Base-by-base conservation (phyloP, 208 protist species). In the Crithidia sp. region DNA sequence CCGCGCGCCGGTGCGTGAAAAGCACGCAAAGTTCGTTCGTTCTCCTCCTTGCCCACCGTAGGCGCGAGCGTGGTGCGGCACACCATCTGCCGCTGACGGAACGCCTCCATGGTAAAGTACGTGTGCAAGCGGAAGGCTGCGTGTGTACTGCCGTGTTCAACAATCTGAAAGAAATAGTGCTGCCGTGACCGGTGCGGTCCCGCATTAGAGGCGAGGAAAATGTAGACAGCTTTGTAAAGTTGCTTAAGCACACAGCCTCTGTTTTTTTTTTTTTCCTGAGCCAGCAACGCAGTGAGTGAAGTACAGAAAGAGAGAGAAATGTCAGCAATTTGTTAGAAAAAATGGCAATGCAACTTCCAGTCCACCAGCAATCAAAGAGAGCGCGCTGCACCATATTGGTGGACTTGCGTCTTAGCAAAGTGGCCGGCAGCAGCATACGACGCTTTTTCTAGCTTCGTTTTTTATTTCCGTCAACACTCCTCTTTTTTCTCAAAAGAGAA, bases 1-100 rank as follows among this genome's bases (percentile, higher is more conserved):
- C 36, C 58, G 47, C 60, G 72, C 19, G 67, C 65, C 0, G 82
- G 78, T 0, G 82, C 75, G 41, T 74, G 75, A 54, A 84, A 84
- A 17, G 74, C 52, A 28, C 77, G 67, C 45, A 87, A 64, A 2
- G 80, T 59, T 7, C 55, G 72, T 13, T 54, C 54, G 17, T 74
- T 63, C 5, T 56, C 54, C 8, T 71, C 64, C 56, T 58, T 76
- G 0, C 66, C 60, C 8, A 79, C 50, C 16, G 41, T 43, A 0
- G 82, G 71, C 0, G 70, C 72, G 3, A 81, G 52, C 3, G 77
- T 78, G 3, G 60, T 67, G 47, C 55, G 65, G 50, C 64, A 77
- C 40, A 52, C 52, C 19, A 71, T n/a, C 64, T 63, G 58, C 49
- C 40, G 44, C 9, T 53, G 44, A 10, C 58, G 72, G 41, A 62